Base-by-base conservation (phyloP, 1,284 basidiomycete genomes). In the Psilocybe mexicana region DNA sequence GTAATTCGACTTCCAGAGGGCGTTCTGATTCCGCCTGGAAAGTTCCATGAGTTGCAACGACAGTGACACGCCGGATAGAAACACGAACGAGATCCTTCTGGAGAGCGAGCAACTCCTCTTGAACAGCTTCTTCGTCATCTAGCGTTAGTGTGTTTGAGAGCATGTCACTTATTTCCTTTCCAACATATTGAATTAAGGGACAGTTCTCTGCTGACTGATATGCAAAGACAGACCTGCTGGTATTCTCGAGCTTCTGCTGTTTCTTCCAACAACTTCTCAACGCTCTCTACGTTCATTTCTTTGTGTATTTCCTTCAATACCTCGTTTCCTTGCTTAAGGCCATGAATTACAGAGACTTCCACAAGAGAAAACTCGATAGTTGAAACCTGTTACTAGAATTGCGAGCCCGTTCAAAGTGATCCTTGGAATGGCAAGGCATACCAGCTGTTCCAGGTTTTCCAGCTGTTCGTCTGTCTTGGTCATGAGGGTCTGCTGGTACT, bases 281-380 rank as follows among this genome's bases (percentile, higher is more conserved):
- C 95, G 59, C 81, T 89, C 69, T 98, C 94, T 3, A 95, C 69
- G 63, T 88, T 94, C 83, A 98, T 88, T 73, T 98, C 95, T 68
- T 87, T 87, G 73, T 99, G 95, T 40, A 99, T 92, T 75, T 96
- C 86, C 70, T 92, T 94, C 56, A 99, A 79, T 0, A 98, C 95
- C 44, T 92, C 88, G 63, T 93, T 97, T 2, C 96, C 96, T 75
- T 96, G 93, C 72, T 94, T 86, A 43, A 99, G 75, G 6, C 96
- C 96, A 73, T 94, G 93, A 48, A 98, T 71, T 14, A 99, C 92
- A 3, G 94, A 93, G 44, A 93, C 88, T 73, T 99, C 93, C 44
- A 99, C 88, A 57, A 96, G 82, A 0, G 96, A 94, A 77, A 97
- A 98, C 72, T 99, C 96, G 69, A 99, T 98, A 0, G 90, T 93